Evolutionary conservation across 495 filamentous ascomycete species (phyloP).

Genomic region (Oidiodendron maius): DNA sequence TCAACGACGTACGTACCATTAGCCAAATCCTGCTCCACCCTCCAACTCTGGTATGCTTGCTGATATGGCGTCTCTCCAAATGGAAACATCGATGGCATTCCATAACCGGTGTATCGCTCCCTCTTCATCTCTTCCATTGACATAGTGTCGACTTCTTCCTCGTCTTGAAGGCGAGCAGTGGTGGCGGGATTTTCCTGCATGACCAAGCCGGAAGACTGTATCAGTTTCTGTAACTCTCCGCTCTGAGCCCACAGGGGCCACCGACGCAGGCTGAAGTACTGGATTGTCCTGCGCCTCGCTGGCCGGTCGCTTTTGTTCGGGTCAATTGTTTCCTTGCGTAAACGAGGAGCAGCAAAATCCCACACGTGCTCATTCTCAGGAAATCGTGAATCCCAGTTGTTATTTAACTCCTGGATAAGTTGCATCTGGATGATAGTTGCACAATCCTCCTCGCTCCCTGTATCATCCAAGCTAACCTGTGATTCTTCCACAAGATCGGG

Average conservation of each 20-base stretch:
- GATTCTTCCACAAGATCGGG: conserved; percentile 15
- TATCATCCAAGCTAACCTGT: neutral
- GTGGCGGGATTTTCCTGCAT: conserved; percentile 7
- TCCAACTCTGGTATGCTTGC: conserved; percentile 10
- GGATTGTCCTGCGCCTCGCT: neutral
- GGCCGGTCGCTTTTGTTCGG: neutral
- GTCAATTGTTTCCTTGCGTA: neutral
- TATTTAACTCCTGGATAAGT: conserved; percentile 17
- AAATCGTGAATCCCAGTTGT: conserved; percentile 21
- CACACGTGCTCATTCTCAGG: conserved; percentile 22
- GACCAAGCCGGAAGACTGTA: conserved; percentile 9
- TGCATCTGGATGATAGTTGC: conserved; percentile 16
- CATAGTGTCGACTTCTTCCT: neutral
- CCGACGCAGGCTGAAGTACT: conserved; percentile 16
- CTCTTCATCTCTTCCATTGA: neutral
- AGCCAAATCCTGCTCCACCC: conserved; percentile 18
- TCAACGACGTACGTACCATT: conserved; percentile 16
- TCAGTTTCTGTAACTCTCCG: neutral
- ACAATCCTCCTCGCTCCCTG: conserved; percentile 2
- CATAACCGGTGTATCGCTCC: neutral
- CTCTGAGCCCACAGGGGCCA: conserved; percentile 14
- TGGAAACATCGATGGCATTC: conserved; percentile 9
- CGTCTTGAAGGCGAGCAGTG: neutral
- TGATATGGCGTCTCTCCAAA: conserved; percentile 23
- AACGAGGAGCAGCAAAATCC: conserved; percentile 5